A percentile compares a stretch with the other conserved stretches of the same genome.
Evolutionary conservation across 129 eudicot species (phyloP).

Genomic region (Lactuca sativa): DNA sequence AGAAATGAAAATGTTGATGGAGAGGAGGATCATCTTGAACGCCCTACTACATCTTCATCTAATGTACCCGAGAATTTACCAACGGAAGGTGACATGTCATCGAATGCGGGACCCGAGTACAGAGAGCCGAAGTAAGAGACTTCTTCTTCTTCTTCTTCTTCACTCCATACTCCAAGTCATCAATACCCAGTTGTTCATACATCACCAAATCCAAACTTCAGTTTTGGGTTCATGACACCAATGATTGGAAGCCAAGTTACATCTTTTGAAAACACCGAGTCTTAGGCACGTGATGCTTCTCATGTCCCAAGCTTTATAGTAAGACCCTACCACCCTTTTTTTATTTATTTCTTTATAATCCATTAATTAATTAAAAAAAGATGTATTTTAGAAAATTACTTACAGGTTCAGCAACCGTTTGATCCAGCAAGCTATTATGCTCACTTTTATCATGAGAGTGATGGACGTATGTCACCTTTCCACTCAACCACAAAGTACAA

Average conservation of each 20-base stretch:
- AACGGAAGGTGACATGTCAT: conserved; percentile 48
- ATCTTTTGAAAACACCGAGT: conserved; percentile 52
- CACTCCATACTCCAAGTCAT: no score
- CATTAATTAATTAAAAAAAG: no score
- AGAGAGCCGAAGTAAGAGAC: no score
- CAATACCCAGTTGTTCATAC: no score
- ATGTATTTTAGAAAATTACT: neutral
- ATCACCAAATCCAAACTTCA: conserved; percentile 53
- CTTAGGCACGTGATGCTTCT: conserved; percentile 59
- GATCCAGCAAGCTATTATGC: conserved; percentile 76
- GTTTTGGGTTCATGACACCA: conserved; percentile 63
- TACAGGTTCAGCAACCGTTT: conserved; percentile 66
- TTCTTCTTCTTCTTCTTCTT: no score
- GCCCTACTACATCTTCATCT: conserved; percentile 36
- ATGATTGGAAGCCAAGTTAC: conserved; percentile 44
- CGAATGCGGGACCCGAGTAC: conserved; percentile 40
- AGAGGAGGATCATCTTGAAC: conserved; percentile 40
- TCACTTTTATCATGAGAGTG: conserved; percentile 61
- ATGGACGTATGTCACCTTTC: conserved; percentile 72
- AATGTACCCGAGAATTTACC: conserved; percentile 1
- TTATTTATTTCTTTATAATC: no score
- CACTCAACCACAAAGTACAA: conserved; percentile 48
- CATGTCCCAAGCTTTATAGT: conserved; percentile 65
- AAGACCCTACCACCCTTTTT: conserved; percentile 29
- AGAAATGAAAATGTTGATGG: conserved; percentile 46